These are phyloP conservation scores for Linaria vulgaris DNA, from an alignment of 257 asterid genomes.

Conservation along the genomic window DNA sequence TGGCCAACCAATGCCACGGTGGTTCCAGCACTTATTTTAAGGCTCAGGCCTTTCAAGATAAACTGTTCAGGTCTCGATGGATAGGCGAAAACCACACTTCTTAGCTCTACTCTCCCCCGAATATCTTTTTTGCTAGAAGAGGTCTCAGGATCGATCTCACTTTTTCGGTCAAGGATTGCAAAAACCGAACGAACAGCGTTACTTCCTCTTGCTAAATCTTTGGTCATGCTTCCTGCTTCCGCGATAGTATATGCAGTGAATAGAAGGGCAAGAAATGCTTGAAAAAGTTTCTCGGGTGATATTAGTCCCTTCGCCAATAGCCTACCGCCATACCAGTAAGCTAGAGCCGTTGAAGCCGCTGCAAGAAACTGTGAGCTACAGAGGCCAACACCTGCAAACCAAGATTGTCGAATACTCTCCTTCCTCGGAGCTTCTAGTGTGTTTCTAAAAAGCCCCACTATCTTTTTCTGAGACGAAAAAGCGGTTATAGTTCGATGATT, in stretches of 20 bases:
- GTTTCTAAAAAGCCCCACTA: constrained; percentile 43
- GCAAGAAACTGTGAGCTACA: constrained; percentile 77
- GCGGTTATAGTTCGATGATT: constrained; percentile 69
- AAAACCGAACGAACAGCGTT: constrained; percentile 73
- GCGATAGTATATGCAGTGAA: constrained; percentile 90
- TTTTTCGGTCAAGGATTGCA: constrained; percentile 56
- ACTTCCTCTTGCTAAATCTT: constrained; percentile 76
- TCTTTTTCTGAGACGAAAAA: constrained; percentile 60
- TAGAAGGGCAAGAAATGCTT: constrained; percentile 68
- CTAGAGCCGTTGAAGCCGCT: constrained; percentile 75
- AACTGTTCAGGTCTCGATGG: constrained; percentile 65
- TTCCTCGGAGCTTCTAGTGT: constrained; percentile 52
- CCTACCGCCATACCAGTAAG: constrained; percentile 84
- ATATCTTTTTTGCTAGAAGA: constrained; percentile 33
- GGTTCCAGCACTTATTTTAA: constrained; percentile 57
- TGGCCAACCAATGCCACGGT: constrained; percentile 69
- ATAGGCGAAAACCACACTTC: constrained; percentile 56
- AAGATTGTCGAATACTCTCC: constrained; percentile 65
- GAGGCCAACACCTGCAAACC: constrained; percentile 69
- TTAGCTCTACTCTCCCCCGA: constrained; percentile 63
- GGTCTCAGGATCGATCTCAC: constrained; percentile 60
- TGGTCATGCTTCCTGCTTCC: constrained; percentile 94
- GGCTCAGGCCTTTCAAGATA: constrained; percentile 55
- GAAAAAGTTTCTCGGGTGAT: constrained; percentile 62
- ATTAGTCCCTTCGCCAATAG: constrained; percentile 43